phyloP scores from a whole-genome alignment of 768 basidiomycete genomes.

The Crucibulum laeve region DNA sequence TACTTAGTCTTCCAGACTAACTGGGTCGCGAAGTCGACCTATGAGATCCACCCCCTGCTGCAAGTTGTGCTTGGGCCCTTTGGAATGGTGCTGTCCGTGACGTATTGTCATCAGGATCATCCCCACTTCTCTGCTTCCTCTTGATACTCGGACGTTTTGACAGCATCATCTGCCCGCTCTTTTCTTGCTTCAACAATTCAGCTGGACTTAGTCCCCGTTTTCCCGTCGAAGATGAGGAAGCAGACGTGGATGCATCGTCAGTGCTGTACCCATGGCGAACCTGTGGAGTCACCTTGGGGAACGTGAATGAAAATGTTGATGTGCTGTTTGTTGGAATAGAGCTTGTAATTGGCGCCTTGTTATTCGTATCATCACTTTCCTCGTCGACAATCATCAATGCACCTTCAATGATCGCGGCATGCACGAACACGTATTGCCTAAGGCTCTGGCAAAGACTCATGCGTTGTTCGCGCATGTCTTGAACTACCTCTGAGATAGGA shows the following conservation, averaged over 20 bases:
- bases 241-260: conserved; percentile 8
- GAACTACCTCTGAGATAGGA: conserved; percentile 78
- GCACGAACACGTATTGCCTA: conserved; percentile 92
- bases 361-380: conserved; percentile 37
- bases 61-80: neutral
- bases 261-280: no score
- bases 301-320: conserved; percentile 2
- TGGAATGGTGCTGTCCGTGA: conserved; percentile 1
- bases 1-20: no score
- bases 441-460: conserved; percentile 97
- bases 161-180: conserved; percentile 47
- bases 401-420: conserved; percentile 81
- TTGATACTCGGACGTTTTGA: conserved; percentile 70
- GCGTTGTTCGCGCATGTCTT: conserved; percentile 93
- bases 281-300: conserved; percentile 1
- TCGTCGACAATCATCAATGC: conserved; percentile 75
- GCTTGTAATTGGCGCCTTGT: neutral
- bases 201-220: conserved; percentile 74
- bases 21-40: neutral
- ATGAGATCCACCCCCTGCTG: neutral
- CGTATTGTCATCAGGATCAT: conserved; percentile 11
- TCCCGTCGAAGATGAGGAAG: conserved; percentile 35
- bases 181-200: conserved; percentile 60
- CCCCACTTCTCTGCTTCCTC: conserved; percentile 26
- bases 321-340: neutral